Conservation (phyloP, 1,284 basidiomycete genomes). For the Ceratobasidium sp. region DNA sequence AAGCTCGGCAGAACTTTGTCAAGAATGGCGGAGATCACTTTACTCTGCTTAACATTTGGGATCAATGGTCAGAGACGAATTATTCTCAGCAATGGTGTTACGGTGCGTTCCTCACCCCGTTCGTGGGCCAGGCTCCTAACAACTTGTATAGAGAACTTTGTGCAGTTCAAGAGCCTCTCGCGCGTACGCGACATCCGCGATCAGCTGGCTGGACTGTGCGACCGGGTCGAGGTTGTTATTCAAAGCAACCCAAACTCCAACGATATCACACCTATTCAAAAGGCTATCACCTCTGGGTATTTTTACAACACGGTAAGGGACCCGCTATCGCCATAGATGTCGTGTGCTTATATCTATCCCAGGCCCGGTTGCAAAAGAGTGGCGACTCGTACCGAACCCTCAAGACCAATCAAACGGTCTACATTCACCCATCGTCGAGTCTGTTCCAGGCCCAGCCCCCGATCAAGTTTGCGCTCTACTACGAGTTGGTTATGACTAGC, state of each 20-base stretch:
- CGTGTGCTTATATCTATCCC: slow-evolving; percentile 24
- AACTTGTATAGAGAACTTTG: slow-evolving; percentile 93
- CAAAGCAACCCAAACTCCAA: slow-evolving; percentile 86
- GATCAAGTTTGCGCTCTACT: slow-evolving; percentile 88
- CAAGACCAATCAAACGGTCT: slow-evolving; percentile 94
- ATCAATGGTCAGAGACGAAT: slow-evolving; percentile 97
- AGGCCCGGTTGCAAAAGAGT: slow-evolving; percentile 88
- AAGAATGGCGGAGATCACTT: slow-evolving; percentile 98
- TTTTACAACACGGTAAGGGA: slow-evolving; percentile 88
- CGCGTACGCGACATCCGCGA: slow-evolving; percentile 96
- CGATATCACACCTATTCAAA: slow-evolving; percentile 92
- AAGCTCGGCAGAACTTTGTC: slow-evolving; percentile 95
- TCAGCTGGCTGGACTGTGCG: slow-evolving; percentile 93
- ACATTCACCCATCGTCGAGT: slow-evolving; percentile 95
- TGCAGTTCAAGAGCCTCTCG: slow-evolving; percentile 95
- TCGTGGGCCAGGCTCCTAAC: slow-evolving; percentile 28
- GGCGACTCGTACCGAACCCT: slow-evolving; percentile 92
- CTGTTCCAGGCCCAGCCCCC: slow-evolving; percentile 96
- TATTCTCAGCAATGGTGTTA: slow-evolving; percentile 80
- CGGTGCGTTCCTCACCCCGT: slow-evolving; percentile 29
- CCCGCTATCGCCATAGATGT: neutral
- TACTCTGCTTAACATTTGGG: slow-evolving; percentile 95
- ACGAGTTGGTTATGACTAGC: slow-evolving; percentile 89
- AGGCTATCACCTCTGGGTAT: slow-evolving; percentile 93
- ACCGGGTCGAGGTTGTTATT: slow-evolving; percentile 94